Percentiles rank a stretch among this genome's conserved stretches.
phyloP scores from a whole-genome alignment of 441 rosid species.

The Bruguiera hainesii region DNA sequence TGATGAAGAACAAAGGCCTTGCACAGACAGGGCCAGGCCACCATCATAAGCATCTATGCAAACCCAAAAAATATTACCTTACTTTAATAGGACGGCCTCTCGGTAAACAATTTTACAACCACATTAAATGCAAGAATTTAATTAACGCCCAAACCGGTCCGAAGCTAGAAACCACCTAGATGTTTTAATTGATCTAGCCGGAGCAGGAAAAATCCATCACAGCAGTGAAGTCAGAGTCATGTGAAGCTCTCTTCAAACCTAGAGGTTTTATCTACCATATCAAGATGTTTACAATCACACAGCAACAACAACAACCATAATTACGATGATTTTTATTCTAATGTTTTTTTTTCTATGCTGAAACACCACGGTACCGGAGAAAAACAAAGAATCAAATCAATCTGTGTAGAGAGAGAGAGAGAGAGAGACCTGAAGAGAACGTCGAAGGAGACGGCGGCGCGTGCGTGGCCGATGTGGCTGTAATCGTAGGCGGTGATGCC shows the following conservation, averaged over 20 bases:
- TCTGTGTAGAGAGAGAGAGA: background rate
- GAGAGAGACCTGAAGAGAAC: conserved; percentile 62
- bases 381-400: background rate
- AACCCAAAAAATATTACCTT: background rate
- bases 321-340: no score
- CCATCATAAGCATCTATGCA: background rate
- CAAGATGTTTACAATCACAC: no score
- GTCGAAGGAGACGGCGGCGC: conserved; percentile 83
- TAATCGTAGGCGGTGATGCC: conserved; percentile 92
- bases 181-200: background rate
- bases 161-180: background rate
- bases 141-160: background rate
- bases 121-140: background rate
- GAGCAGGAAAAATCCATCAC: background rate
- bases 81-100: no score
- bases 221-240: no score
- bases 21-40: background rate
- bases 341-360: no score
- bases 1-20: background rate
- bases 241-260: background rate
- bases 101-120: no score
- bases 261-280: no score
- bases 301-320: no score
- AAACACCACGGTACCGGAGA: background rate
- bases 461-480: conserved; percentile 96